phyloP scores from a whole-genome alignment of 129 eudicot genomes.

The Ambrosia artemisiifolia region DNA sequence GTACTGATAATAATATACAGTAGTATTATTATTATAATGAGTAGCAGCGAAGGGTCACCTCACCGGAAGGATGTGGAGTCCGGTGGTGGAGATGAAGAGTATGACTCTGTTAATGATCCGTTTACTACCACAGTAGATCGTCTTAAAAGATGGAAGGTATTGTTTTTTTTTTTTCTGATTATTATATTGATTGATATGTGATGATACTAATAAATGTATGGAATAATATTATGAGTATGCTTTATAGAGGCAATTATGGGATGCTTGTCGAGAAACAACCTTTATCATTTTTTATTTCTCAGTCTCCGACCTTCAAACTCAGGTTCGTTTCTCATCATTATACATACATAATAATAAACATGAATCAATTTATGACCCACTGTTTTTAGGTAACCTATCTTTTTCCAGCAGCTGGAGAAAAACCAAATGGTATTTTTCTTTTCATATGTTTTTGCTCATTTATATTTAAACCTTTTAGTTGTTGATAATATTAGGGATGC shows the following conservation, averaged over 20 bases:
- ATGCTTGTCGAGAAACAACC: too few species aligned
- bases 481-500: neutral
- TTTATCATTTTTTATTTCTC: too few species aligned
- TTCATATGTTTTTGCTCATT: neutral
- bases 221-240: too few species aligned
- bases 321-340: neutral
- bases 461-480: neutral
- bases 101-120: conserved; percentile 37
- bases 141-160: conserved; percentile 80
- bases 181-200: too few species aligned
- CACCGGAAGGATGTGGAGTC: conserved; percentile 53
- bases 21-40: conserved; percentile 20
- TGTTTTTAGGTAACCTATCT: conserved; percentile 62
- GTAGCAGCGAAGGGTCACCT: conserved; percentile 43
- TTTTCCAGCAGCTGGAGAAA: conserved; percentile 52
- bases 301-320: too few species aligned
- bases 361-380: conserved; percentile 1
- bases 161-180: neutral
- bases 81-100: conserved; percentile 38
- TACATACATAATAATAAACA: neutral
- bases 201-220: too few species aligned
- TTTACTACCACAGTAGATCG: conserved; percentile 74
- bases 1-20: neutral
- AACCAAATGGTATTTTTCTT: conserved; percentile 38
- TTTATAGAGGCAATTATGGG: too few species aligned